Evolutionary conservation across 345 rosid species (phyloP).

Genomic region (Salix purpurea): DNA sequence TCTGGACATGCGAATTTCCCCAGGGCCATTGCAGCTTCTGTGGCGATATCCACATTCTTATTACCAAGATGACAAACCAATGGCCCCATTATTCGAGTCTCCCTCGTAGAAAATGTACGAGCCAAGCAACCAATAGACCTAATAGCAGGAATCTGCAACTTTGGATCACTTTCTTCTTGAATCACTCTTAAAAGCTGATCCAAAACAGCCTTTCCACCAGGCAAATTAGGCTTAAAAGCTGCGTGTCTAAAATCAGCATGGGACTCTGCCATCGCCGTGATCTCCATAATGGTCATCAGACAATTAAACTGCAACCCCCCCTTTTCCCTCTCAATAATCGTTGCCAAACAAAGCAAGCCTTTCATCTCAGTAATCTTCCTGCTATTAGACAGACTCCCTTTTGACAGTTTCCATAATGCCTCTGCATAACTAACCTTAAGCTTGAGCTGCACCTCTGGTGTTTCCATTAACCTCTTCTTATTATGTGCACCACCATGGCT

Average conservation of each 20-base stretch:
- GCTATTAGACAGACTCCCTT: conserved; percentile 31
- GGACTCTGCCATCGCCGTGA: conserved; percentile 42
- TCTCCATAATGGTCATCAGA: conserved; percentile 48
- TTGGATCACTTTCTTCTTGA: conserved; percentile 32
- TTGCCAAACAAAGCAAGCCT: conserved; percentile 53
- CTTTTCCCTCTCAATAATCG: conserved; percentile 40
- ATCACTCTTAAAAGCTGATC: conserved; percentile 53
- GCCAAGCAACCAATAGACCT: conserved; percentile 54
- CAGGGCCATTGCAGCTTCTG: conserved; percentile 50
- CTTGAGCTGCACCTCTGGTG: conserved; percentile 32
- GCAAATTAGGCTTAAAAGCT: conserved; percentile 55
- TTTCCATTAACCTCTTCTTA: conserved; percentile 41
- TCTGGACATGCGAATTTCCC: conserved; percentile 51
- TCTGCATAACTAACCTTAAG: conserved; percentile 45
- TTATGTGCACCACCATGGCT: conserved; percentile 30
- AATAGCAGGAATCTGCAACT: conserved; percentile 39
- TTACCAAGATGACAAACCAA: conserved; percentile 39
- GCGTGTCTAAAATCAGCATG: conserved; percentile 51
- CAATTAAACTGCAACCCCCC: conserved; percentile 50
- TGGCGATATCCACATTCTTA: conserved; percentile 30
- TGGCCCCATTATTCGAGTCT: conserved; percentile 42
- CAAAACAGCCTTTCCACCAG: conserved; percentile 55
- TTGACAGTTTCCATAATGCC: conserved; percentile 48
- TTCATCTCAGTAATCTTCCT: conserved; percentile 52
- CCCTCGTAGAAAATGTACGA: conserved; percentile 54